phyloP scores from a whole-genome alignment of 2,329 filamentous ascomycete genomes.

The Aureobasidium sp. region DNA sequence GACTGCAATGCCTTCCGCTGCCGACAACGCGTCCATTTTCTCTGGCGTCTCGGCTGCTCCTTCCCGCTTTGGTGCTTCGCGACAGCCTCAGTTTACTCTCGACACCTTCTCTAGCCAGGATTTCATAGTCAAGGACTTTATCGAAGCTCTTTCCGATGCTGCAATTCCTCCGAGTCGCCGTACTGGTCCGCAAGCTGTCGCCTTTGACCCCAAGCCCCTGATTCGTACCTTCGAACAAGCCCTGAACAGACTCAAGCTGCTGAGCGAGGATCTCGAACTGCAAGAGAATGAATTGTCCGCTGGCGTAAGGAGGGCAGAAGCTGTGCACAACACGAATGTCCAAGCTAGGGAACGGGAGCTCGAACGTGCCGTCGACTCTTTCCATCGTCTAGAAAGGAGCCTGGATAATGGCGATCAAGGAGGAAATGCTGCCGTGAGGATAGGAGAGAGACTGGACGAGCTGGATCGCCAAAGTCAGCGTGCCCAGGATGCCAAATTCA shows the following conservation, averaged over 20 bases:
- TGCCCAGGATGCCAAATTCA: slow-evolving; percentile 85
- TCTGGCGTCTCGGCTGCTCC: slow-evolving; percentile 25
- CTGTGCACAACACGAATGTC: slow-evolving; percentile 84
- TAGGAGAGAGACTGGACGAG: slow-evolving; percentile 88
- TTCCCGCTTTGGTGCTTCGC: slow-evolving; percentile 19
- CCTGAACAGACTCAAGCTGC: slow-evolving; percentile 57
- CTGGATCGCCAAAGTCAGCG: slow-evolving; percentile 84
- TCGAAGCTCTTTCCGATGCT: slow-evolving; percentile 83
- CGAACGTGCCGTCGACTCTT: slow-evolving; percentile 83
- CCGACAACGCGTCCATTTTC: slow-evolving; percentile 36
- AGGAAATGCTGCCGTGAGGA: slow-evolving; percentile 87
- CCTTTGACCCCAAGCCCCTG: slow-evolving; percentile 90
- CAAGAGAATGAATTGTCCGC: slow-evolving; percentile 86
- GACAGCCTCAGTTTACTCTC: slow-evolving; percentile 58
- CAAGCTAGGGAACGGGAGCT: slow-evolving; percentile 82
- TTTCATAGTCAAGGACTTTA: slow-evolving; percentile 97
- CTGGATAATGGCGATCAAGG: slow-evolving; percentile 54
- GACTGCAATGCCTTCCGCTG: slow-evolving; percentile 28
- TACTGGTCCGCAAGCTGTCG: slow-evolving; percentile 41
- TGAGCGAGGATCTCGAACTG: slow-evolving; percentile 78
- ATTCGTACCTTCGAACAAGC: slow-evolving; percentile 87
- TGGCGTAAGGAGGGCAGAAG: slow-evolving; percentile 82
- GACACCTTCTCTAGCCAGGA: slow-evolving; percentile 64
- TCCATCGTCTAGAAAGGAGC: slow-evolving; percentile 79
- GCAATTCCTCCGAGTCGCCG: slow-evolving; percentile 72